These are phyloP conservation scores for Scedosporium apiospermum DNA, from an alignment of 2,329 filamentous ascomycete species.

Conservation along the genomic window DNA sequence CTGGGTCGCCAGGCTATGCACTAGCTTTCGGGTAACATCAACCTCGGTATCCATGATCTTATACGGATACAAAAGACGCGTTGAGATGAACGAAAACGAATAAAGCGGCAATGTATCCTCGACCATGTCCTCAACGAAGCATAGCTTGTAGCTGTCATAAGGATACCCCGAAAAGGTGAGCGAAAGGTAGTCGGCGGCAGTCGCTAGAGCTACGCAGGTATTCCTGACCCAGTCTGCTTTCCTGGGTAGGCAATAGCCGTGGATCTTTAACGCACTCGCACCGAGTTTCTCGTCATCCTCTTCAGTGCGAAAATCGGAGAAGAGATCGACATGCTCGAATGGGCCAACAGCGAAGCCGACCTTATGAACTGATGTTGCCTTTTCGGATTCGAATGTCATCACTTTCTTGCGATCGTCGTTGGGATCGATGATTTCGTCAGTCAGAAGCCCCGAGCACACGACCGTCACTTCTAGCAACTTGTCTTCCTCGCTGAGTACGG, in stretches of 20 bases:
- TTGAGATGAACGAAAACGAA: constrained; percentile 81
- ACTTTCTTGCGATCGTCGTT: constrained; percentile 76
- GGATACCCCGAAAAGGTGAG: constrained; percentile 85
- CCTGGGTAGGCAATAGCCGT: constrained; percentile 84
- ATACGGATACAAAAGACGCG: constrained; percentile 71
- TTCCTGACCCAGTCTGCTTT: constrained; percentile 75
- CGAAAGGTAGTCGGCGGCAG: constrained; percentile 84
- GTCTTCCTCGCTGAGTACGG: constrained; percentile 60
- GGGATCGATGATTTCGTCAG: constrained; percentile 71
- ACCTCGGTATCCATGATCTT: constrained; percentile 80
- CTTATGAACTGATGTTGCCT: constrained; percentile 73
- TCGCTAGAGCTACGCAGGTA: constrained; percentile 75
- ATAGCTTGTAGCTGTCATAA: constrained; percentile 84
- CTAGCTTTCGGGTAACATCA: constrained; percentile 68
- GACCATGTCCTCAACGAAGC: constrained; percentile 84
- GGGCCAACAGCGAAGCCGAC: constrained; percentile 91
- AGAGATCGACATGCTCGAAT: constrained; percentile 85
- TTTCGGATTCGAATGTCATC: constrained; percentile 70
- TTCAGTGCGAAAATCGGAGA: constrained; percentile 75
- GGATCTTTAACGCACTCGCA: constrained; percentile 76
- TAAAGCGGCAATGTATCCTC: constrained; percentile 68
- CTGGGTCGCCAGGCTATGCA: constrained; percentile 79
- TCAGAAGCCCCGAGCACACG: constrained; percentile 80
- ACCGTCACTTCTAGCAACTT: constrained; percentile 82
- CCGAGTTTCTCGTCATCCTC: constrained; percentile 89